Evolutionary conservation across 2,329 filamentous ascomycete species (phyloP), one percentile per base, ranked within the genome.

Genomic region (Penicillium italicum): DNA sequence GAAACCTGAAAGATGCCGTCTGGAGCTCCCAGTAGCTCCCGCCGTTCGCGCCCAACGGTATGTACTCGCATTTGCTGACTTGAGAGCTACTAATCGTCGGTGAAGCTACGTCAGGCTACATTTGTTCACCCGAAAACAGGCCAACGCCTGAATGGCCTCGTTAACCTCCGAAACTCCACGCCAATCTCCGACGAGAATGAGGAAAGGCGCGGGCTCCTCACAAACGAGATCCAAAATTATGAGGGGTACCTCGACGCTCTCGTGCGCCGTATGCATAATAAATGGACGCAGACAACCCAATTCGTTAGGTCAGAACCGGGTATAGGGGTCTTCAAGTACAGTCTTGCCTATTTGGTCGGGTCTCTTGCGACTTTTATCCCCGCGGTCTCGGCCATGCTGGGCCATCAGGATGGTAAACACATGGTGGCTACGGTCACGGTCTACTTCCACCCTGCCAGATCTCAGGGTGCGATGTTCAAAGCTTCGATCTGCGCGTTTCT

Each of bases 351-450:
- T 74, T 77, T 95, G 4, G 74, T 97, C 33, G 93, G 90, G 18
- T 95, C 90, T 63, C 78, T 96, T 72, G 91, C 87, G 34, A 97
- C 92, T 0, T 94, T 96, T 66, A 86, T 90, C 59, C 83, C 87
- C 2, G 81, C 82, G 3, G 80, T 96, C 53, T 86, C 91, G 16
- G 77, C 80, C 8, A 83, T 91, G 54, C 79, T 97, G 16, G 93
- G 93, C 11, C 81, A 87, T 60, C 88, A 91, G 68, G 92, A 96
- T 74, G 91, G 91, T 48, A 97, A 97, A 70, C 93, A 97, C 74
- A 87, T 96, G 68, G 91, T 96, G 49, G 91, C 91, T 31, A 97
- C 93, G 2, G 85, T 97, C 55, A 95, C 91, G 0, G 92, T 97
- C 11, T 97, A 96, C 69, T 97, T 97, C 67, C 91, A 97, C 71